A percentile compares a stretch with the other conserved stretches of the same genome.
phyloP scores from a whole-genome alignment of 108 stramenopile genomes.

The Discostella stelligeroides region DNA sequence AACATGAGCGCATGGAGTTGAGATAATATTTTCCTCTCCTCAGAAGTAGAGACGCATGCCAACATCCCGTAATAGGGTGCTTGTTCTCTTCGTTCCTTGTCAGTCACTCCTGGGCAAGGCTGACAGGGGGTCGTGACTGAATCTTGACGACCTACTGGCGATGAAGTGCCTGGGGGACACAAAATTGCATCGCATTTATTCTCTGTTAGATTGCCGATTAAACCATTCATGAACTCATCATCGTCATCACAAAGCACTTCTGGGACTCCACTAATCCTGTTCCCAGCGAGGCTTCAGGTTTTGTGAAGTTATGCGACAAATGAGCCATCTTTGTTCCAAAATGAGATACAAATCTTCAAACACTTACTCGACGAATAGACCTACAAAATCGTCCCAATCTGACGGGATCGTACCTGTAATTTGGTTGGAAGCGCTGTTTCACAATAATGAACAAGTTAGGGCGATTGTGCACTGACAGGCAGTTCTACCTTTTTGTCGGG shows the following conservation, averaged over 20 bases:
- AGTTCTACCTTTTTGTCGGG: not conserved
- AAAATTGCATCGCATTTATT: constrained; percentile 81
- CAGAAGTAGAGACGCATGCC: constrained; percentile 47
- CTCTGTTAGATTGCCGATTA: constrained; percentile 59
- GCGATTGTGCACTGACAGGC: not conserved
- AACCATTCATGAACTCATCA: constrained; percentile 66
- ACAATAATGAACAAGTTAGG: not conserved
- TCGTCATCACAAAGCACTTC: constrained; percentile 62
- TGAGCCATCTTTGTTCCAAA: too few species aligned
- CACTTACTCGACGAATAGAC: constrained; percentile 32
- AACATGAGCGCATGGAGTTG: constrained; percentile 51
- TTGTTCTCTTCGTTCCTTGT: constrained; percentile 4
- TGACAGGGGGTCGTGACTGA: constrained; percentile 42
- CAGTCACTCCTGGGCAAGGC: constrained; percentile 42
- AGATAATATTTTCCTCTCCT: constrained; percentile 56
- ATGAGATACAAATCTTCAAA: not conserved
- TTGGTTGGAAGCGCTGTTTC: constrained; percentile 37
- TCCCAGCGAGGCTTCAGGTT: constrained; percentile 59
- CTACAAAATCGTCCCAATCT: constrained; percentile 46
- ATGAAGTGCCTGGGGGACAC: constrained; percentile 72
- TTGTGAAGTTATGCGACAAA: too few species aligned
- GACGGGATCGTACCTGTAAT: constrained; percentile 45
- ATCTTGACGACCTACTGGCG: constrained; percentile 63
- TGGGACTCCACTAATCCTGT: constrained; percentile 67
- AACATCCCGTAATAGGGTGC: constrained; percentile 62